Conservation (phyloP, 2,329 filamentous ascomycete genomes). For the Penicillium sclerotigenum region DNA sequence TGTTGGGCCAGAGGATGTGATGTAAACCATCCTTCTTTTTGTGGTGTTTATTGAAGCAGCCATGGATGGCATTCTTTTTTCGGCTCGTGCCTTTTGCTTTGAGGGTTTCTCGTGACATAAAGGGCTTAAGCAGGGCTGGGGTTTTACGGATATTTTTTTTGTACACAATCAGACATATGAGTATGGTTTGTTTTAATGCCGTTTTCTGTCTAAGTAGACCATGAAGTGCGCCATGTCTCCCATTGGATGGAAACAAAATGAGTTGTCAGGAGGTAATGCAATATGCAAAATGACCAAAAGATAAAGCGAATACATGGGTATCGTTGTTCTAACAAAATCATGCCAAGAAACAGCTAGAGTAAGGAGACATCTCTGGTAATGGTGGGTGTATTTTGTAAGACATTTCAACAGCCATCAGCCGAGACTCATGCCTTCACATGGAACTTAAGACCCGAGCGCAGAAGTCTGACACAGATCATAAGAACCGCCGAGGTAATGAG, state of each 20-base stretch:
- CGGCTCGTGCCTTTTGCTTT: neutral
- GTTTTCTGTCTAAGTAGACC: neutral
- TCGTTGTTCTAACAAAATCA: neutral
- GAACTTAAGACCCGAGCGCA: constrained; percentile 34
- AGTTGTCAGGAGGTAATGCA: neutral
- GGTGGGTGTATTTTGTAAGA: neutral
- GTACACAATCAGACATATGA: neutral
- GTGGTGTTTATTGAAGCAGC: neutral
- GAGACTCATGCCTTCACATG: constrained; percentile 26
- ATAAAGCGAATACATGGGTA: neutral
- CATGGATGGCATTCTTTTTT: neutral
- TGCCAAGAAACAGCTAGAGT: neutral
- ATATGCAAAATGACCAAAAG: neutral
- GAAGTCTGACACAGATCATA: constrained; percentile 30
- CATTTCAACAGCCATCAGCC: neutral
- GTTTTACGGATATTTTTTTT: neutral
- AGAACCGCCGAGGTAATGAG: constrained; percentile 28
- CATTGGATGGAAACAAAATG: neutral
- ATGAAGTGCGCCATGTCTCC: neutral
- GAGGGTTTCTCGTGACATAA: neutral
- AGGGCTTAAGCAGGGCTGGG: neutral
- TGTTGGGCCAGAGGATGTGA: constrained; percentile 77
- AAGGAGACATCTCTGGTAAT: neutral
- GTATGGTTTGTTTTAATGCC: neutral
- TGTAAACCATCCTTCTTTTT: neutral